These are phyloP conservation scores for Eimeria praecox DNA, from an alignment of 169 alveolate genomes.

Conservation along the genomic window DNA sequence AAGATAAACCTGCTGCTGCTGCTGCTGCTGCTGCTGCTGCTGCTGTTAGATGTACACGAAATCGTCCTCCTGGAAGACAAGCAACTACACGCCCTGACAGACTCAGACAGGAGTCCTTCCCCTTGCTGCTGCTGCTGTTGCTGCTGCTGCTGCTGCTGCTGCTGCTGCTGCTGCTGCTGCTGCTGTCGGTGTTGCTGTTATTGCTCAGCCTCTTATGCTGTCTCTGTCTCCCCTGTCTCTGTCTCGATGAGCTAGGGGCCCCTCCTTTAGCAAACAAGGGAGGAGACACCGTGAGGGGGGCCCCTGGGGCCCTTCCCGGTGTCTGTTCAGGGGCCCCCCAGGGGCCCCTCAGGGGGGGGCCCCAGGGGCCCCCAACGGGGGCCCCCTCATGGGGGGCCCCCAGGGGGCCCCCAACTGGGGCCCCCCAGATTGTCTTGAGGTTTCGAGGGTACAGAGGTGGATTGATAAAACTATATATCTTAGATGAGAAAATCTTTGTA, in stretches of 20 bases:
- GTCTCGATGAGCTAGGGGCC: background rate
- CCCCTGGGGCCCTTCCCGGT: constrained; percentile 8
- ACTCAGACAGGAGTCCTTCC: background rate
- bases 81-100: constrained; percentile 16
- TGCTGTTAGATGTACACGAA: background rate
- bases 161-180: constrained; percentile 30
- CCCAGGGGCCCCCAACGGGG: constrained; percentile 8
- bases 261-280: constrained; percentile 10
- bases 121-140: constrained; percentile 41
- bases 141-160: constrained; percentile 62
- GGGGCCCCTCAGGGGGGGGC: constrained; percentile 20
- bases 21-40: constrained; percentile 51
- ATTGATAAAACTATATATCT: background rate
- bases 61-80: constrained; percentile 25
- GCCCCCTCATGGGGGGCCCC: background rate
- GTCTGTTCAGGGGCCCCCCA: background rate
- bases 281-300: background rate
- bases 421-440: background rate
- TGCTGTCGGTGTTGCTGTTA: constrained; percentile 38
- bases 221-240: background rate
- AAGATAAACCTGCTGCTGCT: background rate
- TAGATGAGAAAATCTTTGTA: background rate
- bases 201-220: constrained; percentile 1
- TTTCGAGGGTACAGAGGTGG: background rate
- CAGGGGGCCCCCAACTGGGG: background rate